These are phyloP conservation scores for Nicotiana noctiflora DNA, from an alignment of 257 asterid genomes.

Conservation along the genomic window DNA sequence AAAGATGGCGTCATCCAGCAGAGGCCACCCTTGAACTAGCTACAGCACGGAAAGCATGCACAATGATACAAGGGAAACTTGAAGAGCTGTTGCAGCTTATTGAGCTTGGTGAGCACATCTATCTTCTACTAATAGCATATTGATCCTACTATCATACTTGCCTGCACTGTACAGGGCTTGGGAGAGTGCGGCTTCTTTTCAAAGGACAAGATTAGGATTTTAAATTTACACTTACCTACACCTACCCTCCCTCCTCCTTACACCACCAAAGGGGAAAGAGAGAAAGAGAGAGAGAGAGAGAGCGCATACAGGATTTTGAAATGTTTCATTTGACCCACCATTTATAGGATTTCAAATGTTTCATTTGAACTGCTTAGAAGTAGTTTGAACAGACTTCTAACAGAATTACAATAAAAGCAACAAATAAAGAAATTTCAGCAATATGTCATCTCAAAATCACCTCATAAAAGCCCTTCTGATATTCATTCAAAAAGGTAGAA, in stretches of 20 bases:
- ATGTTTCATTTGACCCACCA: background rate
- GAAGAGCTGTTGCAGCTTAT: background rate
- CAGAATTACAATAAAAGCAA: background rate
- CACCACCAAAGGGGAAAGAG: background rate
- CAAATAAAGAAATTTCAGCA: background rate
- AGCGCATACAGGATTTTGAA: background rate
- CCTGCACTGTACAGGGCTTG: background rate
- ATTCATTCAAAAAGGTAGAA: conserved; percentile 64
- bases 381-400: background rate
- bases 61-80: background rate
- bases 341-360: background rate
- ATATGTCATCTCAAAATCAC: conserved; percentile 29
- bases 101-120: background rate
- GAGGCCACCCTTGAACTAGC: background rate
- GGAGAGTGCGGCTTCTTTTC: background rate
- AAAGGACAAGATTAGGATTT: background rate
- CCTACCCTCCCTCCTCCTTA: background rate
- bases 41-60: background rate
- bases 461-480: conserved; percentile 68
- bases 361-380: background rate
- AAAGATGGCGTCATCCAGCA: background rate
- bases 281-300: background rate
- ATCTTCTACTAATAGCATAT: background rate
- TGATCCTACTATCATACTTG: background rate
- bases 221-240: background rate